phyloP scores from a whole-genome alignment of 1,284 basidiomycete species.

The Naganishia liquefaciens region DNA sequence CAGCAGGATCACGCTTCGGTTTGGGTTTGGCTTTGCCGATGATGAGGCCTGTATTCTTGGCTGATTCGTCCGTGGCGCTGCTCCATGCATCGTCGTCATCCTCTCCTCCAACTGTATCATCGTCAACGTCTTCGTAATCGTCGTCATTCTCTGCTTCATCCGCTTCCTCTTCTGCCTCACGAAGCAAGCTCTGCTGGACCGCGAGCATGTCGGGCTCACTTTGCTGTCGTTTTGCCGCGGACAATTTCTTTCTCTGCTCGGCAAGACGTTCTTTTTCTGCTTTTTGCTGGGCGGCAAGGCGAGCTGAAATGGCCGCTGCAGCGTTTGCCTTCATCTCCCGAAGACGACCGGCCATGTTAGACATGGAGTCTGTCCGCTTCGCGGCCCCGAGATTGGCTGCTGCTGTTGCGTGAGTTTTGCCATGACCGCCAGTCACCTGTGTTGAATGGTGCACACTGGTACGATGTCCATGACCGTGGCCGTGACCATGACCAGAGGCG shows the following conservation, averaged over 20 bases:
- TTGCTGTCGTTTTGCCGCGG: conserved; percentile 29
- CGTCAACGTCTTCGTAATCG: conserved; percentile 25
- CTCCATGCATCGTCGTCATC: conserved; percentile 34
- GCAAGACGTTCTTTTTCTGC: conserved; percentile 30
- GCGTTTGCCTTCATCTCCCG: conserved; percentile 33
- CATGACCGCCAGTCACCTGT: conserved; percentile 11
- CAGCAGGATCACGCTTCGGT: conserved; percentile 10
- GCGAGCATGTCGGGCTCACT: conserved; percentile 33
- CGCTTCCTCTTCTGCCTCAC: background rate
- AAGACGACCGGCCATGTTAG: conserved; percentile 34
- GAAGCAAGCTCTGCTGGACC: conserved; percentile 23
- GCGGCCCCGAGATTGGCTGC: conserved; percentile 20
- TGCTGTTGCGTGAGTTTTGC: conserved; percentile 18
- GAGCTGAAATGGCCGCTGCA: conserved; percentile 32
- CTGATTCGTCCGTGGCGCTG: conserved; percentile 32
- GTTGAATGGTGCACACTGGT: conserved; percentile 17
- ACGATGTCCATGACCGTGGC: conserved; percentile 1
- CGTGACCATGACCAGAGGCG: no score
- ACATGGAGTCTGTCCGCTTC: conserved; percentile 30
- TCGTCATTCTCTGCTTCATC: conserved; percentile 22
- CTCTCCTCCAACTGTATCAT: background rate
- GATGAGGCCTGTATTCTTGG: conserved; percentile 9
- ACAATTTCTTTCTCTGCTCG: conserved; percentile 31
- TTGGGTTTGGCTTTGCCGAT: conserved; percentile 19
- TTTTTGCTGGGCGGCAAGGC: conserved; percentile 33